Conservation (phyloP, 371 early-diverging fungal genomes). For the Mucor irregularis region DNA sequence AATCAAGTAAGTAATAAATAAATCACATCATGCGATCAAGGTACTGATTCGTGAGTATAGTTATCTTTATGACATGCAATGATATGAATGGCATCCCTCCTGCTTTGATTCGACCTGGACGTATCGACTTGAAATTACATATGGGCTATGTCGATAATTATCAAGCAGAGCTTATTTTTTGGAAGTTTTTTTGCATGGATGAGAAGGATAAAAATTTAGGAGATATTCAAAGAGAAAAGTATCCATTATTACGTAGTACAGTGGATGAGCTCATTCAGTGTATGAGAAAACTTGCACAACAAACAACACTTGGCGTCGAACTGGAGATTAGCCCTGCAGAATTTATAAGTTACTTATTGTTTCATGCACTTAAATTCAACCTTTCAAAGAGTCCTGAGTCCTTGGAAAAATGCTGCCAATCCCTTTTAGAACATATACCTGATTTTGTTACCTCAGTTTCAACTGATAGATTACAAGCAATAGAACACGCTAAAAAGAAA, state of each 20-base stretch:
- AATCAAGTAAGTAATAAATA: slow-evolving; percentile 31
- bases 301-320: not conserved
- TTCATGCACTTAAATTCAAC: slow-evolving; percentile 9
- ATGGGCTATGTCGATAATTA: slow-evolving; percentile 74
- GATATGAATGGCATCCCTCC: slow-evolving; percentile 90
- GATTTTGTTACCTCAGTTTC: slow-evolving; percentile 12
- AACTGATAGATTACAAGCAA: slow-evolving; percentile 24
- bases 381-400: slow-evolving; percentile 6
- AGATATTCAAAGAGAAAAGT: not conserved
- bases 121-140: slow-evolving; percentile 87
- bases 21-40: no score
- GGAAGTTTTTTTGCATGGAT: slow-evolving; percentile 39
- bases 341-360: slow-evolving; percentile 24
- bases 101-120: slow-evolving; percentile 95
- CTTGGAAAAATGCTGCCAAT: slow-evolving; percentile 1
- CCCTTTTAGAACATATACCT: slow-evolving; percentile 14
- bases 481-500: slow-evolving; percentile 18
- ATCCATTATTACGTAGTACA: not conserved
- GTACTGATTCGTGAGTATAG: no score
- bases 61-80: slow-evolving; percentile 96
- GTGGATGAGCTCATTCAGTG: slow-evolving; percentile 6
- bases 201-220: not conserved
- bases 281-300: slow-evolving; percentile 3
- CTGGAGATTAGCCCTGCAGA: slow-evolving; percentile 42
- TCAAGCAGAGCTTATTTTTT: slow-evolving; percentile 67